Evolutionary conservation across 2,329 filamentous ascomycete species (phyloP).

Genomic region (Dactylellina leptospora): DNA sequence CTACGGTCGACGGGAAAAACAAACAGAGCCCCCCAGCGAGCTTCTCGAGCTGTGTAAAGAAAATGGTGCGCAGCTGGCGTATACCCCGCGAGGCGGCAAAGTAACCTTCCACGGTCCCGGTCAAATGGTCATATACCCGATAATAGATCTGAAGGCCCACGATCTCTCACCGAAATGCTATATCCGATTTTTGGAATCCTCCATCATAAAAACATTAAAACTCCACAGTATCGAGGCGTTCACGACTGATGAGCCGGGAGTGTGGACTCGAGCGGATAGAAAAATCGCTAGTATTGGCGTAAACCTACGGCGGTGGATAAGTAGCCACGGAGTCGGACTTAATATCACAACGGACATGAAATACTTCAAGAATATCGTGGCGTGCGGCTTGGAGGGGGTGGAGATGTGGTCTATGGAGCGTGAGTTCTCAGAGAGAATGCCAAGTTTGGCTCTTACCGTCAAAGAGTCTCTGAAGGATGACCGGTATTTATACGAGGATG

Average conservation of each 20-base stretch:
- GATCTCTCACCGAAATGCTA: slow-evolving; percentile 76
- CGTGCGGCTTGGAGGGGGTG: slow-evolving; percentile 85
- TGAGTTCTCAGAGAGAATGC: slow-evolving; percentile 62
- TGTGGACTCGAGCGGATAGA: slow-evolving; percentile 70
- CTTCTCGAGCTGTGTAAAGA: slow-evolving; percentile 60
- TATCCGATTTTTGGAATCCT: slow-evolving; percentile 78
- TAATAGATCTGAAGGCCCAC: slow-evolving; percentile 79
- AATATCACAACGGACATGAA: slow-evolving; percentile 73
- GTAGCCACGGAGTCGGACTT: slow-evolving; percentile 82
- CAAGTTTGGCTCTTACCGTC: too few species aligned
- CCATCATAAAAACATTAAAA: slow-evolving; percentile 72
- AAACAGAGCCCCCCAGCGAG: slow-evolving; percentile 63
- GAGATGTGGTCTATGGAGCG: slow-evolving; percentile 76
- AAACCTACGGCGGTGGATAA: slow-evolving; percentile 85
- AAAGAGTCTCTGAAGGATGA: not conserved
- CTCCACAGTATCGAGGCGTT: slow-evolving; percentile 70
- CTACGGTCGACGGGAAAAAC: slow-evolving; percentile 79
- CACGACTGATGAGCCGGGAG: slow-evolving; percentile 80
- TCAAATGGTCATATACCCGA: slow-evolving; percentile 89
- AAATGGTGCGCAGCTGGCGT: slow-evolving; percentile 68
- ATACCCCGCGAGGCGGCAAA: slow-evolving; percentile 83
- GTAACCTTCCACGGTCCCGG: slow-evolving; percentile 96
- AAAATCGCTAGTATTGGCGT: slow-evolving; percentile 94
- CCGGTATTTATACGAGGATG: slow-evolving; percentile 63
- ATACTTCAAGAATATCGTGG: slow-evolving; percentile 80